These are phyloP conservation scores for Lagerstroemia speciosa DNA, from an alignment of 345 rosid species.

Conservation along the genomic window DNA sequence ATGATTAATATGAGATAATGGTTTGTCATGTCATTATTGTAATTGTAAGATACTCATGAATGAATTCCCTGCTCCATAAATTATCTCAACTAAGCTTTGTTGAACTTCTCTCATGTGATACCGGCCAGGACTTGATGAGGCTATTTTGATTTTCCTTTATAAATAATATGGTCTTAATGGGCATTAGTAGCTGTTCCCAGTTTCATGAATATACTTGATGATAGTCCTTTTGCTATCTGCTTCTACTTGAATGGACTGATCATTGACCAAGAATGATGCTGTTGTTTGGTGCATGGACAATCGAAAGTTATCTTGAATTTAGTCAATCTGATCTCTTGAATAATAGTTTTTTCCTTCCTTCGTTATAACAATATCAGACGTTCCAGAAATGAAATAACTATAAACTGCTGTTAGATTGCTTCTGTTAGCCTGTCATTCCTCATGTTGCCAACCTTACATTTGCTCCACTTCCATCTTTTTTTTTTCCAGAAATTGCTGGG, in stretches of 20 bases:
- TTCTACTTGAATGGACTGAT: not conserved
- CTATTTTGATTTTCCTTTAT: not conserved
- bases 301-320: not conserved
- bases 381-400: not conserved
- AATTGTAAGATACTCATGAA: not conserved
- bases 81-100: not conserved
- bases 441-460: not conserved
- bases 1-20: not conserved
- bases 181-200: not conserved
- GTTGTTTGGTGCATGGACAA: not conserved
- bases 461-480: not conserved
- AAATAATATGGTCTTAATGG: not conserved
- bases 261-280: not conserved
- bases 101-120: not conserved
- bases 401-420: not conserved
- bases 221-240: not conserved
- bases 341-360: not conserved
- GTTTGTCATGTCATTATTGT: not conserved
- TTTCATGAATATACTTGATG: not conserved
- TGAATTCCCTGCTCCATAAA: not conserved
- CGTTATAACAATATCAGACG: not conserved
- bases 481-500: slow-evolving; percentile 26
- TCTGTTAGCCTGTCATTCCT: not conserved
- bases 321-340: not conserved
- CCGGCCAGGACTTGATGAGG: not conserved